Evolutionary conservation across 1,284 basidiomycete genomes (phyloP).

Genomic region (Moesziomyces aphidis): DNA sequence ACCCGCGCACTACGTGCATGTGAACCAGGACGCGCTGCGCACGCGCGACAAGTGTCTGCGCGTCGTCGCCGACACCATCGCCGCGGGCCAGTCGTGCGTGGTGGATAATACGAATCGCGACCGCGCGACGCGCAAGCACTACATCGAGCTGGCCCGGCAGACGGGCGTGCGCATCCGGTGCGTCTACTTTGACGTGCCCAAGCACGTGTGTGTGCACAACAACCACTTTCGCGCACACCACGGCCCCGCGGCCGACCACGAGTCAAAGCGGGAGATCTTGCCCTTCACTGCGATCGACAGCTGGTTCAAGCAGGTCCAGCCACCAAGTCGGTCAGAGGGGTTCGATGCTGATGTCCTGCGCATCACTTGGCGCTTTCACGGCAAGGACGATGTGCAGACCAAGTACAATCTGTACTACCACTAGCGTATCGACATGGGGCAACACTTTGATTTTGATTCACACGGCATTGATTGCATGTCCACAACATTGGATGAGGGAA

Average conservation of each 20-base stretch:
- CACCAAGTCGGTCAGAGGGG: conserved; percentile 32
- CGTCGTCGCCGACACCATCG: conserved; percentile 74
- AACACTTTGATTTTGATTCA: background rate
- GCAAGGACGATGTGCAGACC: conserved; percentile 11
- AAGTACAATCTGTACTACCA: conserved; percentile 42
- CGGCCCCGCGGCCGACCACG: conserved; percentile 6
- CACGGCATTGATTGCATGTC: background rate
- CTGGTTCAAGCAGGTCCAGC: conserved; percentile 33
- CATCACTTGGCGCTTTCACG: conserved; percentile 33
- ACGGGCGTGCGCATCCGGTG: conserved; percentile 27
- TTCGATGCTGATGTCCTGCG: conserved; percentile 25
- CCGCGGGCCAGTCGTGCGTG: conserved; percentile 66
- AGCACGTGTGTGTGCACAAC: conserved; percentile 39
- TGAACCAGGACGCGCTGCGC: conserved; percentile 72
- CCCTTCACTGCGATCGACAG: conserved; percentile 34
- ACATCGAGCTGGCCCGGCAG: conserved; percentile 38
- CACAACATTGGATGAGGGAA: background rate
- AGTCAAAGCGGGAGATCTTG: conserved; percentile 15
- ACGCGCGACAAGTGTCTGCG: conserved; percentile 80
- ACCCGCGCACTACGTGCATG: conserved; percentile 74
- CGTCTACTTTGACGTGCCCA: conserved; percentile 42
- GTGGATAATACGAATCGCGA: conserved; percentile 61
- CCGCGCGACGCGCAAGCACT: conserved; percentile 38
- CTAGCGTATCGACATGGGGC: conserved; percentile 1
- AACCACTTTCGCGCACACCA: conserved; percentile 41